Base-by-base conservation (phyloP, 2,329 filamentous ascomycete genomes). In the Blumeriella jaapii region DNA sequence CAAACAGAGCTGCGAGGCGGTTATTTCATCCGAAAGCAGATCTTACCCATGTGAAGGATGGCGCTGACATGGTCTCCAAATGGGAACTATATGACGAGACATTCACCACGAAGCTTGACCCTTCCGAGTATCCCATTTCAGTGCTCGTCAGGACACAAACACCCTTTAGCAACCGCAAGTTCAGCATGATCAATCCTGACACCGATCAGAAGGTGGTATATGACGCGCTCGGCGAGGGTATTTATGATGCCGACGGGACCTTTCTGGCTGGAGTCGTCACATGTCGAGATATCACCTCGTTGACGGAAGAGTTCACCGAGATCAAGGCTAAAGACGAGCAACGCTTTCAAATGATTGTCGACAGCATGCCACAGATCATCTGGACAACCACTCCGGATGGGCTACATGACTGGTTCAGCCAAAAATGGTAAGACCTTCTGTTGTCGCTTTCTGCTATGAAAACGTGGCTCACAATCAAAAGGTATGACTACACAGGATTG, bases 301-400 rank as follows among this genome's bases (percentile, higher is more conserved):
- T 83, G 55, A 73, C 72, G 1, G 68, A 79, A 34, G 70, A 79
- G 44, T 81, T 89, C 33, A 71, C 69, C 2, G 67, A 73, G 23
- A 80, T 86, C 49, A 76, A 74, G 43, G 69, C 77, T 41, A 68
- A 75, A 33, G 82, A 84, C 42, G 80, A 85, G 48, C 70, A 75
- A 47, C 71, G 81, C 31, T 87, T 89, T 55, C 74, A 76, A 50
- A 64, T 78, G 5, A 85, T 87, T 31, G 82, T 79, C 45, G 82
- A 87, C 44, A 78, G 70, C 13, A 77, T 79, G 68, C 74, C 74
- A 2, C 74, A 78, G 48, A 61, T 79, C 58, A 75, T 87, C 4
- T 89, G 82, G 80, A 85, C 79, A 0, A 72, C 81, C 0, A 74
- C 60, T 0, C 67, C 78, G 0, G 69, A 79, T 11, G 82, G 82